Conservation (phyloP, 441 rosid genomes). For the Erodium moschatum region DNA sequence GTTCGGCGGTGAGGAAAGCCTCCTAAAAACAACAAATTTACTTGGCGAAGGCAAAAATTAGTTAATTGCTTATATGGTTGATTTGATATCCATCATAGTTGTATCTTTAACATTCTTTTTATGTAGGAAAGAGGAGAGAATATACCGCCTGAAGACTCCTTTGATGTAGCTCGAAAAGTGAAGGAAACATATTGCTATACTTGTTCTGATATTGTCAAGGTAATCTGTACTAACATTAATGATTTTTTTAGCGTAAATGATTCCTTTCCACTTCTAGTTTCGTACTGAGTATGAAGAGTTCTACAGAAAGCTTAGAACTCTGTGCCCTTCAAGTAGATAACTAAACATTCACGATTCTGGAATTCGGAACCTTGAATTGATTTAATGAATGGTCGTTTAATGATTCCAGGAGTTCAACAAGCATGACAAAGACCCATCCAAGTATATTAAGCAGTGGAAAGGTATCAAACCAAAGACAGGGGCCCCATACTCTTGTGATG, state of each 20-base stretch:
- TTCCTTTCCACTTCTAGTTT: not conserved
- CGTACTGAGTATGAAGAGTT: not conserved
- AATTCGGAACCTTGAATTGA: not conserved
- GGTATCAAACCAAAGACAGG: slow-evolving; percentile 96
- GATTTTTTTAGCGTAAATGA: not conserved
- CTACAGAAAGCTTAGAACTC: not conserved
- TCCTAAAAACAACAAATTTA: no score
- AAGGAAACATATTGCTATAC: slow-evolving; percentile 93
- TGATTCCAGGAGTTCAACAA: slow-evolving; percentile 81
- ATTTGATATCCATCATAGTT: no score
- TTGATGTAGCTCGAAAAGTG: slow-evolving; percentile 90
- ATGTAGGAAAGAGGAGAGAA: slow-evolving; percentile 95
- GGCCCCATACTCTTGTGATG: slow-evolving; percentile 90
- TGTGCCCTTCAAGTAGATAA: not conserved
- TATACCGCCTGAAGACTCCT: slow-evolving; percentile 92
- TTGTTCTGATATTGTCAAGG: slow-evolving; percentile 93
- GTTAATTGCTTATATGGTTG: no score
- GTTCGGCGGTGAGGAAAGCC: no score
- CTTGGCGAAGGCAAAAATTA: no score
- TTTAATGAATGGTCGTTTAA: no score
- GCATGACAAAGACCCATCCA: slow-evolving; percentile 91
- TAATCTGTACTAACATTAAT: slow-evolving; percentile 15
- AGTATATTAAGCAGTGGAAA: slow-evolving; percentile 84
- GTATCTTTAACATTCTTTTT: slow-evolving; percentile 4
- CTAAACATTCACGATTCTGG: not conserved